Evolutionary conservation across 78 protist genomes (phyloP), one percentile per base, ranked within the genome.

Genomic region (Trichosphaerium sp.): DNA sequence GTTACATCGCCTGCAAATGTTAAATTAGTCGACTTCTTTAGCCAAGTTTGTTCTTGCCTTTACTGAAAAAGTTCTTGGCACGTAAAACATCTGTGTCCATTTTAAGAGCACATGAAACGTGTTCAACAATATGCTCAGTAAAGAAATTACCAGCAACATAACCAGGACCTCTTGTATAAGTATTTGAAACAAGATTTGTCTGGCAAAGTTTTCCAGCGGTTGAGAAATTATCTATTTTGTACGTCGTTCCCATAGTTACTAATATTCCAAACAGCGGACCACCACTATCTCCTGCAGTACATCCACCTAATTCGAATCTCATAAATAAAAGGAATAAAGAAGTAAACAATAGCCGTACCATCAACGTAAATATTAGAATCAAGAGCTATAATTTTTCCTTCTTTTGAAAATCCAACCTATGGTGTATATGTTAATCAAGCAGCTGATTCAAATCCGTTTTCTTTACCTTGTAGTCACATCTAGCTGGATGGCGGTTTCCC

Each of bases 121-220:
- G 69, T 23, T 71, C 78, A 47, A 71, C 31, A 6, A 60, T 41
- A 18, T 41, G 7, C 47, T 71, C 78, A 8, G 40, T 32, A 6
- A 47, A 12, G 61, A 23, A 61, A 29, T 63, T 42, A 55, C 65
- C 67, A 32, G 56, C 65, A 21, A 60, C 2, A 47, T 64, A 58
- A 29, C 78, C 78, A 8, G 78, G 78, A 4, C 66, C 78, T 37
- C 78, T 58, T 34, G 34, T 60, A 32, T 68, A 58, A 1, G 78
- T 71, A 60, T 39, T 40, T 63, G 37, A 2, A 25, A 61, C 65
- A n/a, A 38, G 23, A 37, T 71, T 59, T 34, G 69, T 71, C 41
- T 21, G 41, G 41, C 39, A 21, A 32, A 61, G 12, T 10, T 59
- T 18, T 35, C 62, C 55, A 18, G 32, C 6, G 10, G n/a, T n/a